A percentile compares a stretch with the other conserved stretches of the same genome.
Evolutionary conservation across 2,329 filamentous ascomycete species (phyloP).

Genomic region (Aspergillus sp.): DNA sequence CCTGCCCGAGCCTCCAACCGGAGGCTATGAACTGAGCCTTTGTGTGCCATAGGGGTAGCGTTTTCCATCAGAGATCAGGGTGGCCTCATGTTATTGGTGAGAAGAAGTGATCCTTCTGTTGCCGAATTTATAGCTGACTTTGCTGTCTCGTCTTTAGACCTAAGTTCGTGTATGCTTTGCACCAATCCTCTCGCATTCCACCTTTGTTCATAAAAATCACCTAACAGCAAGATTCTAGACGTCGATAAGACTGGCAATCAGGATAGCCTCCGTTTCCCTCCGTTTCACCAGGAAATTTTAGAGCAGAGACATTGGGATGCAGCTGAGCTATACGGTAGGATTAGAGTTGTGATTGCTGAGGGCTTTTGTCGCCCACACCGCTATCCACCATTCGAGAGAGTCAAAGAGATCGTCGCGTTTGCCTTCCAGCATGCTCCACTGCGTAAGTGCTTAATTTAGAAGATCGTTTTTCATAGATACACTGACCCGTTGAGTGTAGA

Average conservation of each 20-base stretch:
- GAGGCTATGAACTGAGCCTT: background rate
- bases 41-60: constrained; percentile 51
- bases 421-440: constrained; percentile 83
- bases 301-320: constrained; percentile 71
- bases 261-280: constrained; percentile 68
- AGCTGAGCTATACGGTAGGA: constrained; percentile 69
- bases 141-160: constrained; percentile 26
- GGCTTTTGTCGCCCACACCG: constrained; percentile 59
- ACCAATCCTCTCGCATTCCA: constrained; percentile 39
- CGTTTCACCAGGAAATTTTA: constrained; percentile 69
- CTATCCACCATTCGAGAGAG: constrained; percentile 59
- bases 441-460: constrained; percentile 51
- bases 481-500: constrained; percentile 51
- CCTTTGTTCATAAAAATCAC: constrained; percentile 24
- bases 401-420: constrained; percentile 74
- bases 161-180: constrained; percentile 35
- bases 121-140: constrained; percentile 7
- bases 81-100: constrained; percentile 58
- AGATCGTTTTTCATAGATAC: background rate
- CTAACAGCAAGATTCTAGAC: constrained; percentile 25
- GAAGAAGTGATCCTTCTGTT: constrained; percentile 19
- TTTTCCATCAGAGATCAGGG: constrained; percentile 53
- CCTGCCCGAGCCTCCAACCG: background rate
- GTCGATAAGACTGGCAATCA: constrained; percentile 60
- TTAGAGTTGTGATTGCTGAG: constrained; percentile 76